These are phyloP conservation scores for Ceratobasidium theobromae DNA, from an alignment of 1,284 basidiomycete genomes.

Conservation along the genomic window DNA sequence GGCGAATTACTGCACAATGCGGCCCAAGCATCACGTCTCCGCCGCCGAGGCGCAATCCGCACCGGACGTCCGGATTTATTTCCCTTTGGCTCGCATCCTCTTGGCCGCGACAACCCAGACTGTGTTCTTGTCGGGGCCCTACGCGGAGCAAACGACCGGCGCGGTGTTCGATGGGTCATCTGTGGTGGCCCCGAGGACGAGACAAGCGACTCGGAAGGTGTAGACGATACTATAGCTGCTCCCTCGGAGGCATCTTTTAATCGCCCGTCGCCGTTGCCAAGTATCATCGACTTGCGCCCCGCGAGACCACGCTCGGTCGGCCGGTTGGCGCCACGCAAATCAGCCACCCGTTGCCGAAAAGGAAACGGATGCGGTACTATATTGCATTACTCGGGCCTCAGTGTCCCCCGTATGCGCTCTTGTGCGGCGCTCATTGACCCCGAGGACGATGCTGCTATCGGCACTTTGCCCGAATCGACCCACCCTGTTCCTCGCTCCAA, in stretches of 20 bases:
- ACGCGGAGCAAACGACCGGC: slow-evolving; percentile 15
- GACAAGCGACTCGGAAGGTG: slow-evolving; percentile 7
- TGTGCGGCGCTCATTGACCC: slow-evolving; percentile 22
- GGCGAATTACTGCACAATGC: slow-evolving; percentile 24
- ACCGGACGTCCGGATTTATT: slow-evolving; percentile 18
- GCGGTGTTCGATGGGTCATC: slow-evolving; percentile 18
- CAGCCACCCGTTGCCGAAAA: not conserved
- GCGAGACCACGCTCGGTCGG: not conserved
- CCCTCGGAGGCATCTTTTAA: not conserved
- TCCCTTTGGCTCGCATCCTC: not conserved
- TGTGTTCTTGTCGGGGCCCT: slow-evolving; percentile 5
- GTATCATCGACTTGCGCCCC: slow-evolving; percentile 3
- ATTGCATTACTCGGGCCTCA: slow-evolving; percentile 7
- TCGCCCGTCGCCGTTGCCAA: not conserved
- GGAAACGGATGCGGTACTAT: slow-evolving; percentile 18
- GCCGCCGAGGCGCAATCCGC: slow-evolving; percentile 22
- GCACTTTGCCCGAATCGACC: slow-evolving; percentile 1
- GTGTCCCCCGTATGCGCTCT: slow-evolving; percentile 13
- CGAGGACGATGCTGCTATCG: slow-evolving; percentile 16
- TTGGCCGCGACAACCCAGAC: slow-evolving; percentile 15
- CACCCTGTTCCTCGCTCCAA: slow-evolving; percentile 11
- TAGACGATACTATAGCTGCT: not conserved
- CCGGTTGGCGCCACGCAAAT: not conserved
- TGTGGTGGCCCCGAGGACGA: slow-evolving; percentile 15
- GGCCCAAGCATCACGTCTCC: slow-evolving; percentile 20